These are phyloP conservation scores for Eimeria necatrix DNA, from an alignment of 169 alveolate species.

Conservation along the genomic window DNA sequence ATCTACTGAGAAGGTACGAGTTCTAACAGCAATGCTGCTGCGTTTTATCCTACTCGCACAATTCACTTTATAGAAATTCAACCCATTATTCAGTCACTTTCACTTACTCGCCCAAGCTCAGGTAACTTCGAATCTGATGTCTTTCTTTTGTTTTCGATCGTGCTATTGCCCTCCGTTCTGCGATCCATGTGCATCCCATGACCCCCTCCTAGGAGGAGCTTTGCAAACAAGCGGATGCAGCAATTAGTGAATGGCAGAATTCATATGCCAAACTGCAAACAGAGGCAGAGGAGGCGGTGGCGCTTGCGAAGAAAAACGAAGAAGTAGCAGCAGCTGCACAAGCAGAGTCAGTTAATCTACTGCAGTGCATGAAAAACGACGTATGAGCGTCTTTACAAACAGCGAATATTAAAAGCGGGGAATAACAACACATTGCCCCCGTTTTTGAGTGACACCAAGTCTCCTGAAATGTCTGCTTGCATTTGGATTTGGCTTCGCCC, in stretches of 20 bases:
- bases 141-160: neutral
- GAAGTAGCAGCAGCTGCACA: neutral
- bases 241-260: neutral
- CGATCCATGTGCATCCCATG: neutral
- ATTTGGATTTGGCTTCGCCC: no score
- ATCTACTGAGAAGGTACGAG: neutral
- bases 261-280: neutral
- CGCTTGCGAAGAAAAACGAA: neutral
- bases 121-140: neutral
- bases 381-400: no score
- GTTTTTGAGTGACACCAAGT: no score
- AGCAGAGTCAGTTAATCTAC: neutral
- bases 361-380: no score
- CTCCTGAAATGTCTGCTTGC: no score
- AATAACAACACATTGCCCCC: no score
- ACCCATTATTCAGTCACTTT: neutral
- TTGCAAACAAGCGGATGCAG: neutral
- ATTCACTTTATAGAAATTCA: no score
- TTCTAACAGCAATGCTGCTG: no score
- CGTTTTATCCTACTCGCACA: no score
- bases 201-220: neutral
- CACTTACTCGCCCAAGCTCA: neutral
- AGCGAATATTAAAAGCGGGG: no score
- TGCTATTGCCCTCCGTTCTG: neutral
- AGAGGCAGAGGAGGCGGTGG: neutral